Evolutionary conservation across 768 basidiomycete genomes (phyloP), one percentile per base, ranked within the genome.

Genomic region (Multifurca ochricompacta): DNA sequence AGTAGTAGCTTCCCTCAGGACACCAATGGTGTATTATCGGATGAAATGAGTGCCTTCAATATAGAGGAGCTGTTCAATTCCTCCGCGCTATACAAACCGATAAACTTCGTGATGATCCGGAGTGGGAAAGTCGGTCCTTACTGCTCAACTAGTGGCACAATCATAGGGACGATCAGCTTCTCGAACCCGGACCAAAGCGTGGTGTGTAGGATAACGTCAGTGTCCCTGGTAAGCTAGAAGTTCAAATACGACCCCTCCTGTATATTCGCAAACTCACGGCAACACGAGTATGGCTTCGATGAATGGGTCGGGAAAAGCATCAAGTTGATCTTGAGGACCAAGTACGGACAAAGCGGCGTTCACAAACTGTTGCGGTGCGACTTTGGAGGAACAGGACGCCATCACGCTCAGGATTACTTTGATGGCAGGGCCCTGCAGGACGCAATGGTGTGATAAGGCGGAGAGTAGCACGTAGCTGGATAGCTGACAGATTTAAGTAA

Each of bases 401-500:
- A 91, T 81, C 2, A 76, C 65, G 30, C 65, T 65, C 8, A 90
- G 56, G 18, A 91, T 76, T 2, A 76, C 73, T 52, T 77, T 78
- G 51, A 91, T 56, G 1, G 85, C 87, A 18, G 77, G 64, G 1
- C 78, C 60, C 1, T 80, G 73, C 31, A 94, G 63, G 11, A 74
- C 71, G 48, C 78, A 78, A 68, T 82, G 84, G 59, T 81, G 81
- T 0, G 87, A 80, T 21, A 94, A 73, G 0, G 82, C 74, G 1
- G 83, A 79, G 0, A 93, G 71, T 8, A 93, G 73, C 53, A 91
- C 76, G 62, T 85, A 87, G 60, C 79, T 81, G 41, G 82, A 85
- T 11, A 93, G 75, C 87, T 87, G 55, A 10, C 59, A 28, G 42
- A 25, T 34, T 53, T 46, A 18, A 51, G 25, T 1, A 30, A 25